Conservation (phyloP, 768 basidiomycete genomes). For the Mycena belliarum region DNA sequence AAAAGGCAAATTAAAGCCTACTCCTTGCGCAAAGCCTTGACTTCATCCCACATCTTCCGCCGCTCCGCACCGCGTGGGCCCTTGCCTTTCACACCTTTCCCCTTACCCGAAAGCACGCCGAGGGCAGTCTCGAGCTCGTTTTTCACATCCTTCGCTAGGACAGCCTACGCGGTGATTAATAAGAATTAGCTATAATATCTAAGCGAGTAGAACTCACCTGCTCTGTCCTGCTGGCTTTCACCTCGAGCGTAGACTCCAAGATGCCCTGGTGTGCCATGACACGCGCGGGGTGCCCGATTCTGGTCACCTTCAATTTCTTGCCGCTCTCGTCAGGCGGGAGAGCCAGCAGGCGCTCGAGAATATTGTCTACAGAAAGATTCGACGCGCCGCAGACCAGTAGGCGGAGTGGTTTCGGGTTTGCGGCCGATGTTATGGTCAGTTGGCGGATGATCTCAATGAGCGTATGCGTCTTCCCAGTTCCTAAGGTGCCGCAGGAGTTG, state of each 20-base stretch:
- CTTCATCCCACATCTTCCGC: conserved; percentile 85
- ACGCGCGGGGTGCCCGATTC: conserved; percentile 95
- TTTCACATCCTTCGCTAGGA: conserved; percentile 86
- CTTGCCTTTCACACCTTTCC: conserved; percentile 74
- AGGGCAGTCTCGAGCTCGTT: conserved; percentile 76
- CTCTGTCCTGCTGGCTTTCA: conserved; percentile 72
- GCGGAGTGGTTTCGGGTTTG: conserved; percentile 54
- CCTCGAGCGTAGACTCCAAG: conserved; percentile 69
- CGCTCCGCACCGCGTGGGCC: conserved; percentile 70
- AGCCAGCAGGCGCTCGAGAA: conserved; percentile 80
- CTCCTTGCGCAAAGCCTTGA: conserved; percentile 89
- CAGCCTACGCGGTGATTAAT: conserved; percentile 51
- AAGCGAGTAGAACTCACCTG: conserved; percentile 41
- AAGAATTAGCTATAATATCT: neutral
- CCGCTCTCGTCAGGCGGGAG: conserved; percentile 54
- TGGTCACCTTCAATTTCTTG: conserved; percentile 63
- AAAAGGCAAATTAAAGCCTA: conserved; percentile 36
- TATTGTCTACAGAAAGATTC: conserved; percentile 95
- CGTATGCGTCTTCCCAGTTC: conserved; percentile 95
- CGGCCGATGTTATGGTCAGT: conserved; percentile 50
- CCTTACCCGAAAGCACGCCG: conserved; percentile 65
- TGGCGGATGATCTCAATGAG: conserved; percentile 93
- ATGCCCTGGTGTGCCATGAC: conserved; percentile 75
- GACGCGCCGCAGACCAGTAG: conserved; percentile 92
- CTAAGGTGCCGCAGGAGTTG: conserved; percentile 30